Base-by-base conservation (phyloP, 1,284 basidiomycete species). In the Trichosporon sp. region DNA sequence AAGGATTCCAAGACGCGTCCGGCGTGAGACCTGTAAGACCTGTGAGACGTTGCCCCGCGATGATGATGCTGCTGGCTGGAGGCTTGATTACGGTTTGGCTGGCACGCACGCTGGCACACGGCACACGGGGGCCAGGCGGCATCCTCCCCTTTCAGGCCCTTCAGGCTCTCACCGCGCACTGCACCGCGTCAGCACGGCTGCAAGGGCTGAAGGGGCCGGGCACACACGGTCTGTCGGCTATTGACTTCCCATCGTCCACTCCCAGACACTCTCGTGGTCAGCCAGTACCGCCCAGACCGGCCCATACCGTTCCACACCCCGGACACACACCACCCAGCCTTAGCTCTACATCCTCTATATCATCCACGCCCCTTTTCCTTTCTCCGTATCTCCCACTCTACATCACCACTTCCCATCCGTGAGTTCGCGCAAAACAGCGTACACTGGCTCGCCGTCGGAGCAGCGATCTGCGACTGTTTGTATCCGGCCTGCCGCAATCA, bases 161-260 rank as follows among this genome's bases (percentile, higher is more conserved):
- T 21, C 51, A 26, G 56, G 26, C 31, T 61, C 56, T 21, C 56
- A 61, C 51, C 51, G 51, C 51, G 54, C 26, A 56, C 26, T 2
- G 56, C 56, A 35, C 56, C 26, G 31, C 12, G 26, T 14, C 56
- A 1, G 56, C 56, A 61, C 56, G 56, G 56, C 56, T 61, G 51
- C 51, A 54, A 46, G 54, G 4, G 54, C 54, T 26, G 11, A 32
- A 31, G 59, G 31, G 31, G 59, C 59, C 59, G 59, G 59, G 59
- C 59, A 35, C 59, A 37, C 59, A 63, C 59, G 59, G 59, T 32
- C 32, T 63, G 59, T 63, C 59, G 59, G 59, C 59, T 63, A 63
- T 63, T 63, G 32, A 35, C 31, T 63, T 63, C 32, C 59, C 59
- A 63, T 63, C 56, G 31, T 61, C 59, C 59, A 63, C 59, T 63